Evolutionary conservation across 1,284 basidiomycete species (phyloP), one percentile per base, ranked within the genome.

Genomic region (Cryptococcus floricola): DNA sequence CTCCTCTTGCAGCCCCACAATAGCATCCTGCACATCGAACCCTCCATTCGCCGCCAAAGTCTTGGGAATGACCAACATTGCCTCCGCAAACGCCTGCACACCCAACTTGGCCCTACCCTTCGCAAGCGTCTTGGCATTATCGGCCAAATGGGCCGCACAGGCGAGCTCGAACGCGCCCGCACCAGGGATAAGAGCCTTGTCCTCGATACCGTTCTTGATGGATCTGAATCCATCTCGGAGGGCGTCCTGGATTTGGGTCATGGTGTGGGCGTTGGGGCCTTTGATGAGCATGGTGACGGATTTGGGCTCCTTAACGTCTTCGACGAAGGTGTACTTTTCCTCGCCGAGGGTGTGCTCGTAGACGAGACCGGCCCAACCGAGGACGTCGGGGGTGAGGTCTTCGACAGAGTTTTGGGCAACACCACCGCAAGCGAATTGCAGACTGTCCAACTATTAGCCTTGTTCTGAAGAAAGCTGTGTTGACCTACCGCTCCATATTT

Each of bases 271-370:
- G 78, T 99, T 98, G 56, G 95, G 96, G n/a, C 83, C 80, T 78
- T 97, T 97, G 81, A 99, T 91, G 60, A 99, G 83, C 55, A 99
- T 83, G 7, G 96, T 98, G 39, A 98, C 96, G 59, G 87, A 89
- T 82, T 92, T 94, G n/a, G 96, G 95, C 58, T 89, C 86, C 77
- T 88, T 91, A 75, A 96, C 93, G 62, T 98, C 91, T 77, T 98
- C 96, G 48, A 99, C 83, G 75, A 98, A 98, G 0, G 96, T 99
- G 79, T 85, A 99, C 76, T 98, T 99, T 74, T 99, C 96, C 78
- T 99, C 96, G 64, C 96, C 95, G 27, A 99, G 84, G 9, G 95
- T 98, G 78, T 98, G 94, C 79, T 99, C 96, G 79, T 99, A 99
- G 28, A 99, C 93, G 53, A 98, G 85, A 5, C 96, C 96, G 41